Conservation (phyloP, 441 rosid genomes). For the Rhodomyrtus psidioides region DNA sequence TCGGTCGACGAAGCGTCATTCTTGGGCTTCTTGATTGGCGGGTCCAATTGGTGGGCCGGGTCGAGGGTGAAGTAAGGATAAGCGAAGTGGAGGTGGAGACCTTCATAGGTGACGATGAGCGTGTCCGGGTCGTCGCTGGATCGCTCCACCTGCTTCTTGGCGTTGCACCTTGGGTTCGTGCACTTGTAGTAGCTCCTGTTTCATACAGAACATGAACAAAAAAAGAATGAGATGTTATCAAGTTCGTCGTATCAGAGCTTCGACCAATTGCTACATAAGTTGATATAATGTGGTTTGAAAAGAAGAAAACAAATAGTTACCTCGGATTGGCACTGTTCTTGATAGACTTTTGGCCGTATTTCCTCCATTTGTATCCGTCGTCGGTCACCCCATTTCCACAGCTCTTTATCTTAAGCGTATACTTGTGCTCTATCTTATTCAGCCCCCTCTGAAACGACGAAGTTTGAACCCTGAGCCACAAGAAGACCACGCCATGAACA, state of each 20-base stretch:
- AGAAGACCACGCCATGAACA: not conserved
- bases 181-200: slow-evolving; percentile 84
- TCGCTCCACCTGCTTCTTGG: slow-evolving; percentile 81
- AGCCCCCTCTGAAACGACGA: slow-evolving; percentile 26
- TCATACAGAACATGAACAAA: not conserved
- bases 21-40: slow-evolving; percentile 42
- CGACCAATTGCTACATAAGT: not conserved
- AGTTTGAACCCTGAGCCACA: not conserved
- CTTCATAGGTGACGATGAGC: slow-evolving; percentile 70
- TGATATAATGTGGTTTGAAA: not conserved
- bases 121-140: slow-evolving; percentile 63
- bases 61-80: slow-evolving; percentile 36
- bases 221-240: not conserved
- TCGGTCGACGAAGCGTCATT: not conserved
- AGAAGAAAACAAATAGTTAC: slow-evolving; percentile 12
- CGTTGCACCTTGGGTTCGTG: slow-evolving; percentile 75
- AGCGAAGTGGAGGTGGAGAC: slow-evolving; percentile 68
- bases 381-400: slow-evolving; percentile 44
- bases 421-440: slow-evolving; percentile 48
- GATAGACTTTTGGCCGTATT: slow-evolving; percentile 85
- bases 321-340: slow-evolving; percentile 89
- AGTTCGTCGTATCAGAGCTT: accelerated
- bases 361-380: slow-evolving; percentile 94
- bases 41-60: not conserved
- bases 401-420: slow-evolving; percentile 62